phyloP scores from a whole-genome alignment of 495 filamentous ascomycete genomes.

The Oleoguttula mirabilis region DNA sequence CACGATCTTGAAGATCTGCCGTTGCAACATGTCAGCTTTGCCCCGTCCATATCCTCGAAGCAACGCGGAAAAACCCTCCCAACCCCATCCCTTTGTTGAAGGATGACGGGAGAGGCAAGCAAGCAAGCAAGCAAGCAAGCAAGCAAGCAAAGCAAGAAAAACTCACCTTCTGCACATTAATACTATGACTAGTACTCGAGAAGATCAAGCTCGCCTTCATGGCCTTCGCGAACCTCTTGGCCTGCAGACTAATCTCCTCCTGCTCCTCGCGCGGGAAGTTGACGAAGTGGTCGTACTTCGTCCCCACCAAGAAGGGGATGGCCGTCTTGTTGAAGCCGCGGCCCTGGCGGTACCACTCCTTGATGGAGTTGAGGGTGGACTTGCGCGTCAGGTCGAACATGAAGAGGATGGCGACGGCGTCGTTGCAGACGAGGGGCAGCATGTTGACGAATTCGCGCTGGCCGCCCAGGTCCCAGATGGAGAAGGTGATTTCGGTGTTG shows the following conservation, averaged over 20 bases:
- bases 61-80: too few relatives aligned
- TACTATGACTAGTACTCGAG: slow-evolving; percentile 95
- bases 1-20: slow-evolving; percentile 99
- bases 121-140: neutral
- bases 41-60: too few relatives aligned
- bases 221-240: slow-evolving; percentile 89
- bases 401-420: slow-evolving; percentile 94
- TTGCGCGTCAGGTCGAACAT: slow-evolving; percentile 99
- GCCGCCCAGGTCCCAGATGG: slow-evolving; percentile 96
- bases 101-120: too few relatives aligned
- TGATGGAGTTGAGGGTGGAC: slow-evolving; percentile 96
- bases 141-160: slow-evolving; percentile 7
- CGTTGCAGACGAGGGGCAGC: slow-evolving; percentile 96
- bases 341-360: slow-evolving; percentile 98
- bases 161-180: slow-evolving; percentile 94
- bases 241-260: slow-evolving; percentile 96
- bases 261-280: slow-evolving; percentile 96
- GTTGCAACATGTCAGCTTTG: neutral
- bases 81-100: too few relatives aligned
- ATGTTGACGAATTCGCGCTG: slow-evolving; percentile 99
- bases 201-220: slow-evolving; percentile 97
- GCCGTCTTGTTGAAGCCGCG: slow-evolving; percentile 98
- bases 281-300: slow-evolving; percentile 98
- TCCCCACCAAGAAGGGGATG: slow-evolving; percentile 91
- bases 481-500: slow-evolving; percentile 99